A percentile compares a stretch with the other conserved stretches of the same genome.
phyloP scores from a whole-genome alignment of 495 filamentous ascomycete genomes.

The Haplographium delicatum region DNA sequence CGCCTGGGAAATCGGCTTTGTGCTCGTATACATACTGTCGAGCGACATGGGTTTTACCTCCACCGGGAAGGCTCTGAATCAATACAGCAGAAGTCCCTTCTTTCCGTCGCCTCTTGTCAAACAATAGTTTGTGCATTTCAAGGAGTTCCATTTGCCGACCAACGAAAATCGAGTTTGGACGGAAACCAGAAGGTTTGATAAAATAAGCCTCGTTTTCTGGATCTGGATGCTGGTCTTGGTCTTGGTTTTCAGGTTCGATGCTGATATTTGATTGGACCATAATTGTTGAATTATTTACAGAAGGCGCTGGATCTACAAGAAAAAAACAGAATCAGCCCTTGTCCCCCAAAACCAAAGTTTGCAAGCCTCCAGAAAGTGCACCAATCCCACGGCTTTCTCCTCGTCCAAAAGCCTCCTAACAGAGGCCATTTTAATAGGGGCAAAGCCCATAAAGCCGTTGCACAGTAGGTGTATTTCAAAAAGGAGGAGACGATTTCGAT shows the following conservation, averaged over 20 bases:
- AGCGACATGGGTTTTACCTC: constrained; percentile 78
- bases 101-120: constrained; percentile 54
- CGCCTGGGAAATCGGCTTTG: constrained; percentile 61
- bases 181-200: constrained; percentile 69
- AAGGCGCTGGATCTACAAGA: constrained; percentile 25
- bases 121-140: constrained; percentile 62
- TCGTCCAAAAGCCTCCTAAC: too few species aligned
- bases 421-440: too few species aligned
- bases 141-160: constrained; percentile 67
- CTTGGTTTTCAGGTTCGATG: constrained; percentile 28
- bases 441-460: too few species aligned
- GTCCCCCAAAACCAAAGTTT: too few species aligned
- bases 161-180: constrained; percentile 71
- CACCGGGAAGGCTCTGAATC: constrained; percentile 68
- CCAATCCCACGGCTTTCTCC: too few species aligned
- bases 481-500: constrained; percentile 7
- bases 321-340: constrained; percentile 25
- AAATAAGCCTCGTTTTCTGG: constrained; percentile 36
- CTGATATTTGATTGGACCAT: constrained; percentile 26
- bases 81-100: constrained; percentile 64
- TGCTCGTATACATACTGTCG: constrained; percentile 73
- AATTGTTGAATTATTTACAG: constrained; percentile 24
- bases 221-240: neutral
- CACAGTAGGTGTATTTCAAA: too few species aligned
- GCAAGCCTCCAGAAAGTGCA: too few species aligned